Base-by-base conservation (phyloP, 768 basidiomycete genomes). In the Xerocomellus intermedius region DNA sequence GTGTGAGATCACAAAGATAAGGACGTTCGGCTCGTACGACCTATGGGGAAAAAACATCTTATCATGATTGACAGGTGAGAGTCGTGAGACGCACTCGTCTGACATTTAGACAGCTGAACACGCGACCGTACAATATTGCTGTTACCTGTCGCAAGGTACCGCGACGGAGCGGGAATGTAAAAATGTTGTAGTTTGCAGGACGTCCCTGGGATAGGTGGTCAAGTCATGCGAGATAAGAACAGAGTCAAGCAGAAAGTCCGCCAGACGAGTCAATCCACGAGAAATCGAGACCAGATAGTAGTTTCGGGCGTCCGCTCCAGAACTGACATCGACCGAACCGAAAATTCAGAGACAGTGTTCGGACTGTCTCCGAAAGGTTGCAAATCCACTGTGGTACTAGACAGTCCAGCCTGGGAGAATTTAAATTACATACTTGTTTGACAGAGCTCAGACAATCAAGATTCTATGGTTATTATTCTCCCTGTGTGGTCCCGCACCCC, bases 1-100 rank as follows among this genome's bases (percentile, higher is more conserved):
- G 42, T 26, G 54, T 16, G 49, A 26, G 43, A 52, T 21, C 30
- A 33, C 33, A 44, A n/a, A 47, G 50, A 59, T 58, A 58, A 58
- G 33, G 10, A 42, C 19, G 28, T 33, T n/a, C 21, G n/a, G 46
- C 13, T 35, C 4, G 33, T 16, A 17, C 22, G 19, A 42, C 19
- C 19, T 28, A 44, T 48, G 45, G 37, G 42, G 42, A 52, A 50
- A 50, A 33, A 35, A 35, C 8, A 21, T 8, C 19, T 41, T 33
- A 39, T 57, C 47, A 19, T 48, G 35, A 17, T 4, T 55, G 35
- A 35, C 35, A 37, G 28, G n/a, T 19, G 52, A 17, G 10, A 49
- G 7, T 21, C 48, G 16, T 41, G 48, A 28, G 33, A 30, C 30
- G 30, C 28, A 9, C 14, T 12, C 35, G 1, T n/a, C 22, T 17